Conservation (phyloP, 108 stramenopile genomes). For the Skeletonema menzelii region DNA sequence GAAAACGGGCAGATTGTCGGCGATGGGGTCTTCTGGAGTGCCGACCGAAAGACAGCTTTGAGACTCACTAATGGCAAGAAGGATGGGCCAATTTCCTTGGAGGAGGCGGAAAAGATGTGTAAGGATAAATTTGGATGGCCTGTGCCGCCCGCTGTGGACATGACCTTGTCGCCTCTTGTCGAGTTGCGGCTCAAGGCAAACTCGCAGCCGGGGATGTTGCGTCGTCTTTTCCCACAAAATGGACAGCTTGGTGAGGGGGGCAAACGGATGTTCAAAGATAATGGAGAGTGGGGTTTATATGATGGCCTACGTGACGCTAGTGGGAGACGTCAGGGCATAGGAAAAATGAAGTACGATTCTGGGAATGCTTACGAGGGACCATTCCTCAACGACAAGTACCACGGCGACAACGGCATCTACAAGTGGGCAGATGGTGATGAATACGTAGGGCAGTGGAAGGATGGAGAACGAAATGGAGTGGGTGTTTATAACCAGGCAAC, state of each 20-base stretch:
- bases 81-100: slow-evolving; percentile 7
- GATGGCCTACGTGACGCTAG: slow-evolving; percentile 12
- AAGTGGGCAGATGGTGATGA: slow-evolving; percentile 25
- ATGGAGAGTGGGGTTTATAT: slow-evolving; percentile 36
- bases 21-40: slow-evolving; percentile 20
- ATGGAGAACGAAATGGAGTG: slow-evolving; percentile 27
- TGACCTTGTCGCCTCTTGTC: background rate
- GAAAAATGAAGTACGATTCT: slow-evolving; percentile 29
- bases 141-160: slow-evolving; percentile 1
- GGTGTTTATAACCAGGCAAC: slow-evolving; percentile 8
- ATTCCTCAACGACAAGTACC: slow-evolving; percentile 31
- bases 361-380: slow-evolving; percentile 16
- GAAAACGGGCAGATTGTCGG: slow-evolving; percentile 15
- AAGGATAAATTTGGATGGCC: slow-evolving; percentile 19
- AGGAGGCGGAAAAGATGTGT: slow-evolving; percentile 23
- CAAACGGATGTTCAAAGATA: slow-evolving; percentile 30
- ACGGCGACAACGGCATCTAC: slow-evolving; percentile 21
- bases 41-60: slow-evolving; percentile 19
- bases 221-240: slow-evolving; percentile 18
- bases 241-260: slow-evolving; percentile 9
- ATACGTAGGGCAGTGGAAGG: slow-evolving; percentile 25
- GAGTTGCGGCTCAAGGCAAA: background rate
- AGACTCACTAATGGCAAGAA: slow-evolving; percentile 17
- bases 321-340: slow-evolving; percentile 8
- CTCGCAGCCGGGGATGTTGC: slow-evolving; percentile 5